These are phyloP conservation scores for Exophiala xenobiotica DNA, from an alignment of 2,329 filamentous ascomycete species.

Conservation along the genomic window DNA sequence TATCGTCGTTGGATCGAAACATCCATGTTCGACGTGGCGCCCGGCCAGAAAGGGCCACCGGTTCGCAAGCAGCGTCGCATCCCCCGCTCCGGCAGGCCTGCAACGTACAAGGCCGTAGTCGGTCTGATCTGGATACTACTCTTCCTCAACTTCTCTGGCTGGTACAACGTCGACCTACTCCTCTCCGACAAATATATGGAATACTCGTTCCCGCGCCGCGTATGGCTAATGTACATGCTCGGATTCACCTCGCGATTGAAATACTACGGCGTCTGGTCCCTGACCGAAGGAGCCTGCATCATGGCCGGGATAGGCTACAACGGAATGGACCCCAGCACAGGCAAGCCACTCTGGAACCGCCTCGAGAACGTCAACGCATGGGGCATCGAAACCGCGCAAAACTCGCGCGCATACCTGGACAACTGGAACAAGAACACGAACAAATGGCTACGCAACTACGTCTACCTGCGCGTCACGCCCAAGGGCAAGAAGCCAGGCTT, in stretches of 20 bases:
- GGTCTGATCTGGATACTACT: slow-evolving; percentile 77
- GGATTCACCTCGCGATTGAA: slow-evolving; percentile 80
- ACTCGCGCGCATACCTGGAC: slow-evolving; percentile 85
- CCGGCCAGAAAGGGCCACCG: slow-evolving; percentile 74
- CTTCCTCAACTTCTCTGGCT: slow-evolving; percentile 70
- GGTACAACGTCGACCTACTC: slow-evolving; percentile 65
- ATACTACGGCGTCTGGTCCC: slow-evolving; percentile 93
- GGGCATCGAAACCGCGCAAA: slow-evolving; percentile 86
- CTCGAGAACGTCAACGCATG: slow-evolving; percentile 85
- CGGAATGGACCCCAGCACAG: slow-evolving; percentile 79
- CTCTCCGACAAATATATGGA: slow-evolving; percentile 65
- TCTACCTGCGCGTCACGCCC: slow-evolving; percentile 92
- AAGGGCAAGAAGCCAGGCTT: slow-evolving; percentile 96
- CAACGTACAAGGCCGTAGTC: slow-evolving; percentile 68
- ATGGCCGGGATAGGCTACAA: slow-evolving; percentile 92
- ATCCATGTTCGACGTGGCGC: slow-evolving; percentile 85
- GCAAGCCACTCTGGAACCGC: slow-evolving; percentile 84
- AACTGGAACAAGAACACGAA: slow-evolving; percentile 99
- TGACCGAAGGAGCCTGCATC: slow-evolving; percentile 93
- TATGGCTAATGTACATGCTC: slow-evolving; percentile 81
- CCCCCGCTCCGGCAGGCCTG: slow-evolving; percentile 83
- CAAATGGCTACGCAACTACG: slow-evolving; percentile 90
- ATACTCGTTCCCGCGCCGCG: slow-evolving; percentile 67
- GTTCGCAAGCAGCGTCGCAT: slow-evolving; percentile 90
- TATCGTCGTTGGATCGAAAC: slow-evolving; percentile 92